These are phyloP conservation scores for Pichia sp. DNA, from an alignment of 1,139 yeast genomes.

Conservation along the genomic window DNA sequence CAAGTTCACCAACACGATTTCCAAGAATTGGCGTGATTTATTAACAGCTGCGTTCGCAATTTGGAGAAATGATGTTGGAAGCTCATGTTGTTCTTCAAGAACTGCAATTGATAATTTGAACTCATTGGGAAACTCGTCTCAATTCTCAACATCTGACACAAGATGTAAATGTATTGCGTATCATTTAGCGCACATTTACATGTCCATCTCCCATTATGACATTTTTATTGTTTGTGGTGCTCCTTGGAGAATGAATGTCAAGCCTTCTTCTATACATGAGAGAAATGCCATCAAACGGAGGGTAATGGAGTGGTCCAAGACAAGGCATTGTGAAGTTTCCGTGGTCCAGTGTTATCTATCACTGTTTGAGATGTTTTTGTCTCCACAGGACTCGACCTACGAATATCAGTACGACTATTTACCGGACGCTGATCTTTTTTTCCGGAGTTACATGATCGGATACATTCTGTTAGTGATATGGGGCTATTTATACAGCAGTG, in stretches of 20 bases:
- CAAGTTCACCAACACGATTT: constrained; percentile 39
- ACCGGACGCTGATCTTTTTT: constrained; percentile 32
- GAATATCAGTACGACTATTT: constrained; percentile 32
- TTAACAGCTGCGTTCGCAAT: constrained; percentile 54
- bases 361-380: constrained; percentile 57
- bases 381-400: constrained; percentile 41
- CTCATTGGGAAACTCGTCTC: constrained; percentile 27
- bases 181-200: constrained; percentile 69
- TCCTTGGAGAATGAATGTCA: constrained; percentile 76
- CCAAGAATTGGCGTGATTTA: constrained; percentile 50
- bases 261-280: constrained; percentile 46
- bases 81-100: constrained; percentile 32
- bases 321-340: constrained; percentile 41
- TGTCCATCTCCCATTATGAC: constrained; percentile 71
- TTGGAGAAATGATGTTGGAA: constrained; percentile 35
- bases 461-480: constrained; percentile 47
- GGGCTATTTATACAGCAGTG: constrained; percentile 40
- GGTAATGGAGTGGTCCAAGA: constrained; percentile 48
- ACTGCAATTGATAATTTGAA: constrained; percentile 35
- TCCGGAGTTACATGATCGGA: constrained; percentile 40
- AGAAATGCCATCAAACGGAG: constrained; percentile 49
- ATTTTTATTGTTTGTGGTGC: constrained; percentile 78
- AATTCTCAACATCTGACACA: constrained; percentile 35
- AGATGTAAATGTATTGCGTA: constrained; percentile 57
- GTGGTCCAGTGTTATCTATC: constrained; percentile 63